A percentile compares a stretch with the other conserved stretches of the same genome.
phyloP scores from a whole-genome alignment of 116 monocot species.

The Cymodocea nodosa region DNA sequence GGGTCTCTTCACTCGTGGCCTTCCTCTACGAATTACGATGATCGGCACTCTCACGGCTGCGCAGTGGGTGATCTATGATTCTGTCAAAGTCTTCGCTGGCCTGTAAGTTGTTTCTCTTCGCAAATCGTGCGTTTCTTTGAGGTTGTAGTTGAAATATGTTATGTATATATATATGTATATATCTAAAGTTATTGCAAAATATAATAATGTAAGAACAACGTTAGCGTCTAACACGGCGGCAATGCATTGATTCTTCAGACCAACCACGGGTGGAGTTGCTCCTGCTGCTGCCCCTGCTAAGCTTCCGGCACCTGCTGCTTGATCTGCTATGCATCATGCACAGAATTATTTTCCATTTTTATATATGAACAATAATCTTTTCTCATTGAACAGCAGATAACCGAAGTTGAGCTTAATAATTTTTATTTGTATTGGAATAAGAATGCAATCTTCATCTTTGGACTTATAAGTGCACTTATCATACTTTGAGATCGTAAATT shows the following conservation, averaged over 20 bases:
- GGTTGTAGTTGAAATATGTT: not conserved
- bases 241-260: constrained; percentile 24
- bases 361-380: too few relatives aligned
- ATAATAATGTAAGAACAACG: not conserved
- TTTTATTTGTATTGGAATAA: too few relatives aligned
- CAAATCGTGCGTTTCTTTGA: not conserved
- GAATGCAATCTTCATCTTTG: too few relatives aligned
- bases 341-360: too few relatives aligned
- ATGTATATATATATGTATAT: not conserved
- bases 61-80: constrained; percentile 21
- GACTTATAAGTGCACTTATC: too few relatives aligned
- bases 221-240: not conserved
- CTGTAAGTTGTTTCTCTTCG: constrained; percentile 10
- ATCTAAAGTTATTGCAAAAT: not conserved
- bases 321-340: not conserved
- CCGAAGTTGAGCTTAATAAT: too few relatives aligned
- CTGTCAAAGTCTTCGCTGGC: constrained; percentile 23
- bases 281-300: constrained; percentile 18
- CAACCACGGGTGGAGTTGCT: constrained; percentile 67
- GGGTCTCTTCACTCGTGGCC: constrained; percentile 22
- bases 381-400: too few relatives aligned
- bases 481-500: too few relatives aligned
- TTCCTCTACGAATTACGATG: constrained; percentile 20
- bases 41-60: constrained; percentile 20
- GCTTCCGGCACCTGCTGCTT: not conserved